Conservation (phyloP, 345 rosid species). For the Microcos paniculata region DNA sequence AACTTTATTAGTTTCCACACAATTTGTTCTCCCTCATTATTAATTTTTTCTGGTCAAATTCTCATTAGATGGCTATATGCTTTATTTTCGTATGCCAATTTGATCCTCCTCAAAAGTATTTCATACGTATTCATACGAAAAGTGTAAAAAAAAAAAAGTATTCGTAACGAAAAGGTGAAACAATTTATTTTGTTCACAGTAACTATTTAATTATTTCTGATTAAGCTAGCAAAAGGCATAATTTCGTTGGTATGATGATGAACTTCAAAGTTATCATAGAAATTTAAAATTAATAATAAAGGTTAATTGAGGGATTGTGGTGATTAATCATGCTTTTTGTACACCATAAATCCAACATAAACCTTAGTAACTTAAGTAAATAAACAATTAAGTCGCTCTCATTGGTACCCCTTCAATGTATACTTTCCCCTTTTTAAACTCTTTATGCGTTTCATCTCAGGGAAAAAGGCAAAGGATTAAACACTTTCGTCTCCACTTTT, state of each 20-base stretch:
- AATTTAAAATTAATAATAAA: too few relatives aligned
- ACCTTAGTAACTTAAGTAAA: background rate
- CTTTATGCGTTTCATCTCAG: background rate
- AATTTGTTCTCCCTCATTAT: background rate
- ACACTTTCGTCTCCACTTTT: background rate
- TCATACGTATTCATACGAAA: background rate
- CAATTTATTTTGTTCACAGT: too few relatives aligned
- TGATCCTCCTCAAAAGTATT: too few relatives aligned
- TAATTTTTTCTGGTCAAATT: background rate
- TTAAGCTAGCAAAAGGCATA: too few relatives aligned
- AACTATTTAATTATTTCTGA: too few relatives aligned
- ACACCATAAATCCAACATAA: background rate
- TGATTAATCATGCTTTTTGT: constrained; percentile 6
- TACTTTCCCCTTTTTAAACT: background rate
- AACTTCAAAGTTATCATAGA: too few relatives aligned
- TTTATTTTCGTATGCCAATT: background rate
- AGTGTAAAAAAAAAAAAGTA: too few relatives aligned
- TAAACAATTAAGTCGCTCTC: background rate
- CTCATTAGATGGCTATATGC: background rate
- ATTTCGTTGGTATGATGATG: too few relatives aligned
- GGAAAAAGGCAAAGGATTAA: constrained; percentile 2
- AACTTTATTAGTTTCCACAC: background rate
- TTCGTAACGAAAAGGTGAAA: too few relatives aligned
- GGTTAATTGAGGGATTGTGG: background rate
- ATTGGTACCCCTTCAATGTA: background rate